Percentiles rank a stretch among this genome's conserved stretches.
These are phyloP conservation scores for Phlyctochytrium bullatum DNA, from an alignment of 192 early-diverging fungal species.

Conservation along the genomic window DNA sequence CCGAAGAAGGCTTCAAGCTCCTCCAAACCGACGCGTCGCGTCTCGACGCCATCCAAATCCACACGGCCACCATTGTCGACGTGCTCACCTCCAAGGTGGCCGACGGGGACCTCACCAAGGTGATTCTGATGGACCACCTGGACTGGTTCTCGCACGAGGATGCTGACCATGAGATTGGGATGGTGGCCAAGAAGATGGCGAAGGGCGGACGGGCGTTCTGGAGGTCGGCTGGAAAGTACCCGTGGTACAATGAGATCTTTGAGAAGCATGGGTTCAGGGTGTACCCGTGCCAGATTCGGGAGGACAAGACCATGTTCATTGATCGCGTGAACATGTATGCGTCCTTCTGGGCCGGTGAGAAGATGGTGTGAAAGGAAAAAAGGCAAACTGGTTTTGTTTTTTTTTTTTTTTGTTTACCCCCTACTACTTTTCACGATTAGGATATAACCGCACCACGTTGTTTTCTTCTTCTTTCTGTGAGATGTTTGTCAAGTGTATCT, in stretches of 20 bases:
- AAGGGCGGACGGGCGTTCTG: conserved; percentile 73
- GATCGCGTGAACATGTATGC: conserved; percentile 89
- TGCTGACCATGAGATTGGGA: conserved; percentile 66
- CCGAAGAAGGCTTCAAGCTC: conserved; percentile 61
- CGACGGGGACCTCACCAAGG: conserved; percentile 68
- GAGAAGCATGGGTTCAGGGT: conserved; percentile 68
- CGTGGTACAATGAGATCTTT: conserved; percentile 81
- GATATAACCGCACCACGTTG: too few relatives aligned
- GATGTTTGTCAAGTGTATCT: too few relatives aligned
- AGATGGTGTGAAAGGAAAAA: conserved; percentile 9
- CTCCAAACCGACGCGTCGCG: conserved; percentile 43
- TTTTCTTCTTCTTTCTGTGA: too few relatives aligned
- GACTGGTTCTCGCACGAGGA: conserved; percentile 77
- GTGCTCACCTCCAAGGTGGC: conserved; percentile 52
- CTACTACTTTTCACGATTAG: too few relatives aligned
- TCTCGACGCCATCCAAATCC: conserved; percentile 68
- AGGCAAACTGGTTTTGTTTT: conserved; percentile 15
- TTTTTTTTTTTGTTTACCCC: neutral
- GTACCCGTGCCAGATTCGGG: conserved; percentile 63
- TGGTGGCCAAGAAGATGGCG: conserved; percentile 57
- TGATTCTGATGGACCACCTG: conserved; percentile 86
- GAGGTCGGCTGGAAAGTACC: conserved; percentile 74
- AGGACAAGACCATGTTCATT: conserved; percentile 61
- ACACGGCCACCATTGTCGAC: conserved; percentile 78
- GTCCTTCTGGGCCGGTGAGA: conserved; percentile 32